These are phyloP conservation scores for Centella asiatica DNA, from an alignment of 129 eudicot species.

Conservation along the genomic window DNA sequence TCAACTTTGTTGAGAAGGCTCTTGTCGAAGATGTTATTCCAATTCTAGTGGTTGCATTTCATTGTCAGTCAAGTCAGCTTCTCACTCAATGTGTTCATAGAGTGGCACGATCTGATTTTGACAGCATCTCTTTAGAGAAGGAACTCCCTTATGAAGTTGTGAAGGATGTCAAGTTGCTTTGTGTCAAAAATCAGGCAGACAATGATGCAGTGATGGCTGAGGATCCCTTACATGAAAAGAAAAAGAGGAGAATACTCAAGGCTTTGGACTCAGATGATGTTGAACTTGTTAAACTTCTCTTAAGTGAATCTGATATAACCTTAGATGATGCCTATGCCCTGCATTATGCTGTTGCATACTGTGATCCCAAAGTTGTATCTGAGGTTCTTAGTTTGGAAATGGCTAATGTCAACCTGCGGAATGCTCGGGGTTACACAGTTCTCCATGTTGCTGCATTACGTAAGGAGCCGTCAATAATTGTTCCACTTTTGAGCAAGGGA, in stretches of 20 bases:
- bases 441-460: conserved; percentile 78
- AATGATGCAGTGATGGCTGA: conserved; percentile 8
- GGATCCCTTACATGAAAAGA: conserved; percentile 30
- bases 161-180: conserved; percentile 32
- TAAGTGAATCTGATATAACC: conserved; percentile 49
- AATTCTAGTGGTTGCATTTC: conserved; percentile 49
- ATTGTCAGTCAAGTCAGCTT: conserved; percentile 38
- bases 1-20: conserved; percentile 58
- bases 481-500: conserved; percentile 40
- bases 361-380: conserved; percentile 55
- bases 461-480: conserved; percentile 57
- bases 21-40: conserved; percentile 66
- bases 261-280: conserved; percentile 77
- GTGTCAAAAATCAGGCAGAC: conserved; percentile 15
- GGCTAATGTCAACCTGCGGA: conserved; percentile 57
- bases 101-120: conserved; percentile 56
- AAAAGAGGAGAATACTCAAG: conserved; percentile 45
- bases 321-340: conserved; percentile 65
- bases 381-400: conserved; percentile 42
- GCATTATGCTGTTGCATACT: conserved; percentile 68
- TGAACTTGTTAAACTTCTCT: conserved; percentile 52
- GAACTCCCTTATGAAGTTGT: conserved; percentile 43
- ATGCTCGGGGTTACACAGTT: conserved; percentile 59
- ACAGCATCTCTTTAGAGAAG: conserved; percentile 49
- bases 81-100: conserved; percentile 48